Evolutionary conservation across 768 basidiomycete genomes (phyloP), one percentile per base, ranked within the genome.

Genomic region (Leccinum uliginosum): DNA sequence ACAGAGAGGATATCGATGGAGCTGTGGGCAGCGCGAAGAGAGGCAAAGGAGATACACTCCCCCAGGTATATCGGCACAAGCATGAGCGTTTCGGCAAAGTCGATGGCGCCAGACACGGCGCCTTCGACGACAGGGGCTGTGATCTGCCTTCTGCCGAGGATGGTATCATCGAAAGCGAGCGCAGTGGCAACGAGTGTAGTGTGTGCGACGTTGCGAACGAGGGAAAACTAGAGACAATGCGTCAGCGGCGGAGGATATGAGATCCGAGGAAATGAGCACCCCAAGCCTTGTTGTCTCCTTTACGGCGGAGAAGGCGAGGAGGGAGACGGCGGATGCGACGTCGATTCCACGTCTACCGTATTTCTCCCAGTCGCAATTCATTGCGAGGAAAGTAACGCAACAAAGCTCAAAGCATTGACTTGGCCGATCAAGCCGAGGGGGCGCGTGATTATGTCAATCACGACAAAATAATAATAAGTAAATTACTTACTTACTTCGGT

Each of bases 1-100:
- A 80, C 77, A 10, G 85, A 81, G 40, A 91, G 80, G 46, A 85
- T 78, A 64, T 90, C 88, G 60, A 91, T 83, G 24, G 89, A 89
- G 60, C 83, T 81, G 56, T 89, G 83, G 0, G 87, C 91, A 2
- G 88, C 88, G 19, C 83, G 74, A 38, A 93, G 75, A 5, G 87
- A 87, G 5, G 88, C 86, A 3, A 86, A 83, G 14, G 90, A 86
- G 50, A 92, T 77, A 61, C 87, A 85, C 73, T 92, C 89, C 30
- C 85, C 83, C 17, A 91, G 73, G 59, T 84, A 78, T 59, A 93
- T 83, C 12, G 91, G 90, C 1, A 85, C 83, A 45, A 93, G 83
- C 3, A 86, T 84, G 53, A 90, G 73, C 50, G 83, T 80, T 69
- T 92, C 91, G 3, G 84, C 82, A 27, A 88, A 74, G 43, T 82